Evolutionary conservation across 2,329 filamentous ascomycete genomes (phyloP).

Genomic region (Xylogone sp.): DNA sequence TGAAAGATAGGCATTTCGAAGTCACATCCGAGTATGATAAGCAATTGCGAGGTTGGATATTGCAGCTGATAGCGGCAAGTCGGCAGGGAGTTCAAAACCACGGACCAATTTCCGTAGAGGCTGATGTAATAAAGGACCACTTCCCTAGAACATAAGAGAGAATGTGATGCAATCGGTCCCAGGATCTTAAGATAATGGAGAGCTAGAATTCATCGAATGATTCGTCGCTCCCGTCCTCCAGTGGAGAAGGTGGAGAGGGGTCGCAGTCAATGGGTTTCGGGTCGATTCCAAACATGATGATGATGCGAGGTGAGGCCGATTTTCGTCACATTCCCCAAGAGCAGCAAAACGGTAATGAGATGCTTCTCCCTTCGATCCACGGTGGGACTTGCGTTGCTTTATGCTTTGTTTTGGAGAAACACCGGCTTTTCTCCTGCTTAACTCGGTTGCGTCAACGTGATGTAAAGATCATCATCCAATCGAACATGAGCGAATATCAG

Average conservation of each 20-base stretch:
- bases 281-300: neutral
- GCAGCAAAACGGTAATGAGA: neutral
- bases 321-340: neutral
- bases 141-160: too few species aligned
- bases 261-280: neutral
- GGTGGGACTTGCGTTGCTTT: neutral
- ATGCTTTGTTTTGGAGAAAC: neutral
- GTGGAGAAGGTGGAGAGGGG: neutral
- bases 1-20: too few species aligned
- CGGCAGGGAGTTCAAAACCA: too few species aligned
- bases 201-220: neutral
- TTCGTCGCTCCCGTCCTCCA: neutral
- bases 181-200: neutral
- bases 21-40: too few species aligned
- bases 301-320: neutral
- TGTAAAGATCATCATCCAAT: neutral
- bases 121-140: too few species aligned
- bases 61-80: too few species aligned
- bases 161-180: neutral
- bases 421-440: neutral
- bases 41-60: too few species aligned
- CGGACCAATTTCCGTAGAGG: too few species aligned
- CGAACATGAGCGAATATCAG: neutral
- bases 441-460: neutral
- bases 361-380: neutral